These are phyloP conservation scores for Fragaria nilgerrensis DNA, from an alignment of 306 rosid species.

Conservation along the genomic window DNA sequence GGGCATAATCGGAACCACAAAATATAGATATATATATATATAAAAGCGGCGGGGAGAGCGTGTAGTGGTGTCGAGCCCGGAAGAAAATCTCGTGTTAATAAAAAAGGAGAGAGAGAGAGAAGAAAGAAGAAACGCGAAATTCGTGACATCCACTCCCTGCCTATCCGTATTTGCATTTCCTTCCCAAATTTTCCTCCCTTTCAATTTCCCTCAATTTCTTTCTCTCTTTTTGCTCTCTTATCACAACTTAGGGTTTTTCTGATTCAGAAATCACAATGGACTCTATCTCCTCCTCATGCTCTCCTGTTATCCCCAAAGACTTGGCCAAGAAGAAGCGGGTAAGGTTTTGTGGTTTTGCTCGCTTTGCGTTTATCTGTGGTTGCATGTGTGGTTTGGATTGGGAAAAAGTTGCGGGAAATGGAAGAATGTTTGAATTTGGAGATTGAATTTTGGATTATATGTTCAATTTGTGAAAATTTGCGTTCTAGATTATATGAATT, in stretches of 20 bases:
- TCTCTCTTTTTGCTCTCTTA: background rate
- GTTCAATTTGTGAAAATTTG: background rate
- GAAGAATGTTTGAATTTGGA: background rate
- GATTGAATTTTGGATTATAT: background rate
- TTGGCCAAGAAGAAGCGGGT: conserved; percentile 51
- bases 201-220: background rate
- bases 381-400: background rate
- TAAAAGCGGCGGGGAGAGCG: background rate
- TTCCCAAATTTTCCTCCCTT: background rate
- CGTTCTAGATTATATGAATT: background rate
- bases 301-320: conserved; percentile 33
- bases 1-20: background rate
- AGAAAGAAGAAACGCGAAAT: conserved; percentile 1
- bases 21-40: too few species aligned
- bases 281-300: conserved; percentile 26
- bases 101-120: background rate
- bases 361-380: background rate
- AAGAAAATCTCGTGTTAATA: background rate
- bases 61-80: background rate
- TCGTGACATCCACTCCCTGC: conserved; percentile 57
- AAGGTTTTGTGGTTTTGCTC: background rate
- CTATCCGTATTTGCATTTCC: conserved; percentile 9
- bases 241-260: background rate
- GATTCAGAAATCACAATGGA: conserved; percentile 32
- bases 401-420: background rate